A percentile compares a stretch with the other conserved stretches of the same genome.
Evolutionary conservation across 805 yeast species (phyloP).

Genomic region (Candida insectorum): DNA sequence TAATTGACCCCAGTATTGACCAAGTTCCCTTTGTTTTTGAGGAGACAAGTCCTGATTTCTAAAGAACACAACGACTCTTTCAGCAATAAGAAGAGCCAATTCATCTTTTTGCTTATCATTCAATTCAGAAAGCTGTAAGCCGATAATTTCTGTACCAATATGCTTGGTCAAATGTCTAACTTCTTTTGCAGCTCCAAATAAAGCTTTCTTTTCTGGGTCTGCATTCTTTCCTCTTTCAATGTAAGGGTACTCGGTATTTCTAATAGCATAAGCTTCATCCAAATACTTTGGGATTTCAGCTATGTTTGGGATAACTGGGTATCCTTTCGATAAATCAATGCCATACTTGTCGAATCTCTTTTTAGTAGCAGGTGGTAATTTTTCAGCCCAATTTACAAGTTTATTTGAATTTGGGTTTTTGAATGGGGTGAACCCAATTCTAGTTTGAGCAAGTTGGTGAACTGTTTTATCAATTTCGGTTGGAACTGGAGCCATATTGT

Average conservation of each 20-base stretch:
- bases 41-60: conserved; percentile 28
- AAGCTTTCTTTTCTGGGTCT: conserved; percentile 30
- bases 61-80: conserved; percentile 27
- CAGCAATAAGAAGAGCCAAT: conserved; percentile 26
- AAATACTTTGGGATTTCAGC: conserved; percentile 22
- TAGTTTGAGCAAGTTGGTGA: conserved; percentile 9
- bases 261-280: conserved; percentile 22
- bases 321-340: conserved; percentile 23
- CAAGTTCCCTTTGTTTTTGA: conserved; percentile 24
- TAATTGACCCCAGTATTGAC: conserved; percentile 24
- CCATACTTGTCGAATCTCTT: conserved; percentile 21
- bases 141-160: conserved; percentile 27
- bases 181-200: conserved; percentile 25
- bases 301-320: conserved; percentile 18
- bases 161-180: conserved; percentile 23
- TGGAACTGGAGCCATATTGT: conserved; percentile 12
- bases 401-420: conserved; percentile 28
- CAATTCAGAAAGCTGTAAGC: conserved; percentile 25
- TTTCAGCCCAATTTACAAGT: conserved; percentile 13
- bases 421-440: conserved; percentile 6
- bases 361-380: conserved; percentile 18
- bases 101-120: conserved; percentile 25
- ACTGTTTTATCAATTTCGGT: conserved; percentile 9
- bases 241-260: conserved; percentile 19
- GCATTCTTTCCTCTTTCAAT: conserved; percentile 24